Conservation (phyloP, 495 filamentous ascomycete genomes). For the Aspergillus hancockii region DNA sequence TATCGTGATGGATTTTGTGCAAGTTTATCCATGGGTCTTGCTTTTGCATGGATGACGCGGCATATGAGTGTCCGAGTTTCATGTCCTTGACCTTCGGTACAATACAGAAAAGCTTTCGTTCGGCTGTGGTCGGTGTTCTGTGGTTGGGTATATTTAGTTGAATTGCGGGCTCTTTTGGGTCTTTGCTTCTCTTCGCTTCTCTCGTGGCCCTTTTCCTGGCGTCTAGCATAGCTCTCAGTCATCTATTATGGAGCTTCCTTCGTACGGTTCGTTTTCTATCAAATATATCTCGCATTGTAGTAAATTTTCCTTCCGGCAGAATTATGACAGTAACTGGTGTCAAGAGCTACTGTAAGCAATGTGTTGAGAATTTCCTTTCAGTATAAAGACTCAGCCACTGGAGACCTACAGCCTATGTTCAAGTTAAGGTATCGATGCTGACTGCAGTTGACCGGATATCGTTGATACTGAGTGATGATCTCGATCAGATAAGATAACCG, state of each 20-base stretch:
- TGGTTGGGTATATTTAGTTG: background rate
- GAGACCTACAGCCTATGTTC: background rate
- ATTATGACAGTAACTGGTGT: no score
- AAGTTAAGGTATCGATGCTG: background rate
- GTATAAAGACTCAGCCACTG: no score
- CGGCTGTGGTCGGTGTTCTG: background rate
- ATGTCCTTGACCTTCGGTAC: background rate
- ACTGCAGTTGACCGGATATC: background rate
- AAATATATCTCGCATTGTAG: no score
- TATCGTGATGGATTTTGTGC: conserved; percentile 3
- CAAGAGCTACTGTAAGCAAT: no score
- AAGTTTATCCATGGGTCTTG: background rate
- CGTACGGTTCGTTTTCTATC: no score
- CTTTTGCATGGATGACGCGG: background rate
- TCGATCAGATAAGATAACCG: conserved; percentile 24
- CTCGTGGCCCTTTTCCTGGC: background rate
- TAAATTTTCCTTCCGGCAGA: no score
- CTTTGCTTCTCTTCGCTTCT: background rate
- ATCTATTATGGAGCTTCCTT: no score
- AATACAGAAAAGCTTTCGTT: conserved; percentile 1
- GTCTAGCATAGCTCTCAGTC: background rate
- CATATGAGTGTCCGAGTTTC: background rate
- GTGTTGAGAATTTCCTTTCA: no score
- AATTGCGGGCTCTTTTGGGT: background rate
- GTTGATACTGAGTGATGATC: background rate